Percentiles rank a stretch among this genome's conserved stretches.
These are phyloP conservation scores for Fragilariopsis cylindrus DNA, from an alignment of 108 stramenopile species.

Conservation along the genomic window DNA sequence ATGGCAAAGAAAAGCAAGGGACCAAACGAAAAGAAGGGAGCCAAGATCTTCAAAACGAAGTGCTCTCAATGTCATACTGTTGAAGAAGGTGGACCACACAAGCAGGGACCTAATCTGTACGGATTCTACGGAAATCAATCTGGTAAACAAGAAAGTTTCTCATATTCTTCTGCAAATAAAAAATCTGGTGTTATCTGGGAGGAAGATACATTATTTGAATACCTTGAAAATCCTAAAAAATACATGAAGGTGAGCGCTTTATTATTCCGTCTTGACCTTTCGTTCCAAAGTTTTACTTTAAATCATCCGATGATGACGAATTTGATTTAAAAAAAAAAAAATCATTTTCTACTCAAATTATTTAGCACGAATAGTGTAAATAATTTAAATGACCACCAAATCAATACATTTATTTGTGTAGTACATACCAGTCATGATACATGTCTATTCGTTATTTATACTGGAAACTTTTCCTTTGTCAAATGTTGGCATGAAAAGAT, in stretches of 20 bases:
- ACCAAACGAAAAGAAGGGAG: constrained; percentile 86
- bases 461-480: too few species aligned
- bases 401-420: too few species aligned
- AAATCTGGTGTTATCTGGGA: constrained; percentile 94
- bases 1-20: constrained; percentile 44
- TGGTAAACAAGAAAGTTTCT: constrained; percentile 95
- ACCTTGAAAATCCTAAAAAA: constrained; percentile 98
- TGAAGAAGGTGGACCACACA: constrained; percentile 96
- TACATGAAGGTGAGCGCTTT: constrained; percentile 97
- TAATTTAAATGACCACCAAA: too few species aligned
- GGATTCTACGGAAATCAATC: constrained; percentile 98
- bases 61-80: constrained; percentile 99
- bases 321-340: too few species aligned
- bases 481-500: neutral
- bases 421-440: too few species aligned
- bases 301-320: too few species aligned
- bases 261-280: too few species aligned
- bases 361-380: too few species aligned
- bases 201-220: constrained; percentile 96
- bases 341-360: too few species aligned
- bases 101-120: constrained; percentile 99
- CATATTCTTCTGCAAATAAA: constrained; percentile 98
- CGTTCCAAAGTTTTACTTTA: too few species aligned
- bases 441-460: too few species aligned
- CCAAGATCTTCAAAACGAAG: constrained; percentile 94